Evolutionary conservation across 1,139 yeast genomes (phyloP).

Genomic region (Yamadazyma pseudoaaseri): DNA sequence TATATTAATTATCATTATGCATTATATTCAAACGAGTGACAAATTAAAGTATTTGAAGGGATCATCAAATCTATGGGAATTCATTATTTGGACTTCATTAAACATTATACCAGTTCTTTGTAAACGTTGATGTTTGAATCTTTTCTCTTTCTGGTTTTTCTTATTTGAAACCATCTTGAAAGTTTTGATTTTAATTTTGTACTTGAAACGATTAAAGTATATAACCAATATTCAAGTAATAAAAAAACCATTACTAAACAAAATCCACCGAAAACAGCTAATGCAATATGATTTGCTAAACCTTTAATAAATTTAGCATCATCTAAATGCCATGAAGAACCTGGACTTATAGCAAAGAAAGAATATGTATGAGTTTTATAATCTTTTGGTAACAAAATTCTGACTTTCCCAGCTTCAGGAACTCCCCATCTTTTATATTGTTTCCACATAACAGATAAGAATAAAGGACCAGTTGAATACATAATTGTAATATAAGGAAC

Average conservation of each 20-base stretch:
- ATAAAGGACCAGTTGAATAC: constrained; percentile 92
- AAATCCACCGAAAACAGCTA: constrained; percentile 70
- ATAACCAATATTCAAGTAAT: constrained; percentile 62
- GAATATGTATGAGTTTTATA: constrained; percentile 59
- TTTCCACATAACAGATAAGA: constrained; percentile 83
- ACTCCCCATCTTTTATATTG: constrained; percentile 80
- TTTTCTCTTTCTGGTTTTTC: constrained; percentile 46
- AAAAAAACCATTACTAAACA: constrained; percentile 55
- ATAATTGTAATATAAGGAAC: constrained; percentile 89
- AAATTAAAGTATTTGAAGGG: neutral
- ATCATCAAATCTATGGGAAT: neutral
- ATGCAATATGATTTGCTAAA: constrained; percentile 66
- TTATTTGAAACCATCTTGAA: constrained; percentile 6
- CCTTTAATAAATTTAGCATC: constrained; percentile 77
- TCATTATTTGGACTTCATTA: constrained; percentile 3
- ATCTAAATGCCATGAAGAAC: constrained; percentile 87
- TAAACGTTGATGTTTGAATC: constrained; percentile 46
- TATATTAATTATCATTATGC: constrained; percentile 8
- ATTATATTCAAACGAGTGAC: constrained; percentile 8
- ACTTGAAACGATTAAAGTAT: constrained; percentile 40
- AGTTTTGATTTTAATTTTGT: constrained; percentile 5
- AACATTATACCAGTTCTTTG: constrained; percentile 10
- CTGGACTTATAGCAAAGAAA: constrained; percentile 71
- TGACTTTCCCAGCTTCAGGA: constrained; percentile 60
- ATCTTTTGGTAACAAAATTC: constrained; percentile 69